Percentiles rank a stretch among this genome's conserved stretches.
Evolutionary conservation across 768 basidiomycete genomes (phyloP).

Genomic region (Jaapia argillacea): DNA sequence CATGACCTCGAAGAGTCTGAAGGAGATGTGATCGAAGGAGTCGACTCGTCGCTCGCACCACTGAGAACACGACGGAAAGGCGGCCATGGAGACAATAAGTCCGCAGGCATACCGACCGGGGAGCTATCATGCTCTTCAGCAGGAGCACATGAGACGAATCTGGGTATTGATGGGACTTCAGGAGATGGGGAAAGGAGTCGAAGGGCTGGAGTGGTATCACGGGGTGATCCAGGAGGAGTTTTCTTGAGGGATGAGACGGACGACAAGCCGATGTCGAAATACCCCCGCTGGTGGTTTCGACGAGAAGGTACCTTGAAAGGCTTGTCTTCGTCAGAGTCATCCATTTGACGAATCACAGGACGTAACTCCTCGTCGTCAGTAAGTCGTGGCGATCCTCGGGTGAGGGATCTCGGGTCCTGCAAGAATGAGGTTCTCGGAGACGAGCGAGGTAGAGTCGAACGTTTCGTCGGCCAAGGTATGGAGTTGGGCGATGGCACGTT

Average conservation of each 20-base stretch:
- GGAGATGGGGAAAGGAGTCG: background rate
- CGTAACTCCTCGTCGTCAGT: constrained; percentile 18
- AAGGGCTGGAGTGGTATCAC: background rate
- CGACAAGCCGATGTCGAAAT: constrained; percentile 32
- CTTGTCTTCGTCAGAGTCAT: constrained; percentile 10
- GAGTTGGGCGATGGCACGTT: constrained; percentile 18
- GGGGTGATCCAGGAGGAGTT: background rate
- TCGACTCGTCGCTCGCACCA: constrained; percentile 24
- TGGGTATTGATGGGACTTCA: background rate
- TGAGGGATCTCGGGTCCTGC: background rate
- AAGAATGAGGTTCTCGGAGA: background rate
- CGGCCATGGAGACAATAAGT: background rate
- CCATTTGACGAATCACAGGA: background rate
- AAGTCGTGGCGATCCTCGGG: background rate
- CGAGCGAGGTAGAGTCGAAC: background rate
- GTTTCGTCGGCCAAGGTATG: constrained; percentile 27
- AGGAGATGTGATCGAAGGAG: constrained; percentile 36
- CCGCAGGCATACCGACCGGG: background rate
- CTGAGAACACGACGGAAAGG: background rate
- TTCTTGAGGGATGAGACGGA: background rate
- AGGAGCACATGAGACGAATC: background rate
- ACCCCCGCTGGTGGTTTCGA: constrained; percentile 51
- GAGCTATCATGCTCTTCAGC: background rate
- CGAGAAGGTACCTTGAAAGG: constrained; percentile 10
- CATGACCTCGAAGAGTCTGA: constrained; percentile 32